phyloP scores from a whole-genome alignment of 78 protist genomes.

The Dictyostelium intermedium region DNA sequence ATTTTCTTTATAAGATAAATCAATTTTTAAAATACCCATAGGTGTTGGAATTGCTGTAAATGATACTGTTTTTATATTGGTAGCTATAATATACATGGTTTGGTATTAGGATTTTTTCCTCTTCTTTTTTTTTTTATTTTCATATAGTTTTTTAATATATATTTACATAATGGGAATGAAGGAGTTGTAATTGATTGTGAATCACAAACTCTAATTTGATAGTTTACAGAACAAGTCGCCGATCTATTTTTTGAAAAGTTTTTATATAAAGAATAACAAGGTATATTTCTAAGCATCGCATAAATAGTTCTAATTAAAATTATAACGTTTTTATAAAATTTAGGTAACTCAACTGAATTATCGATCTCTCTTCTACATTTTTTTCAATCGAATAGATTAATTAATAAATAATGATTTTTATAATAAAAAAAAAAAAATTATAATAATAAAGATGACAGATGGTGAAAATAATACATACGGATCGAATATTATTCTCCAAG shows the following conservation, averaged over 20 bases:
- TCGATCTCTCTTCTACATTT: slow-evolving; percentile 28
- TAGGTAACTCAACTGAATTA: slow-evolving; percentile 49
- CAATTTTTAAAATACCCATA: slow-evolving; percentile 26
- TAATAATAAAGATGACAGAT: too few relatives aligned
- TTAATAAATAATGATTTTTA: background rate
- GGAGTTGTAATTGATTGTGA: slow-evolving; percentile 8
- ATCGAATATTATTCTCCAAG: slow-evolving; percentile 73
- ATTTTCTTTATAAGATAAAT: slow-evolving; percentile 30
- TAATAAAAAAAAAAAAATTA: too few relatives aligned
- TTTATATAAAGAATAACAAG: slow-evolving; percentile 25
- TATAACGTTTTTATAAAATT: slow-evolving; percentile 58
- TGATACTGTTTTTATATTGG: slow-evolving; percentile 33
- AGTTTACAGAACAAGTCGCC: slow-evolving; percentile 35
- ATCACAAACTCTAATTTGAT: slow-evolving; percentile 61
- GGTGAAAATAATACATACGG: slow-evolving; percentile 39
- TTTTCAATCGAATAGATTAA: too few relatives aligned
- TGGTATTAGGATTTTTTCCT: background rate
- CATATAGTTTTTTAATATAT: background rate
- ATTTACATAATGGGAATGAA: slow-evolving; percentile 50
- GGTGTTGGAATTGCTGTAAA: slow-evolving; percentile 58
- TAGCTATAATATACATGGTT: background rate
- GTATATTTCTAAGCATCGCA: slow-evolving; percentile 54
- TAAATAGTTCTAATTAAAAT: slow-evolving; percentile 60
- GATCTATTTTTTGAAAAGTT: slow-evolving; percentile 66
- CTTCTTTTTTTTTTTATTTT: background rate